These are phyloP conservation scores for Xylaria sp. DNA, from an alignment of 2,329 filamentous ascomycete species.

Conservation along the genomic window DNA sequence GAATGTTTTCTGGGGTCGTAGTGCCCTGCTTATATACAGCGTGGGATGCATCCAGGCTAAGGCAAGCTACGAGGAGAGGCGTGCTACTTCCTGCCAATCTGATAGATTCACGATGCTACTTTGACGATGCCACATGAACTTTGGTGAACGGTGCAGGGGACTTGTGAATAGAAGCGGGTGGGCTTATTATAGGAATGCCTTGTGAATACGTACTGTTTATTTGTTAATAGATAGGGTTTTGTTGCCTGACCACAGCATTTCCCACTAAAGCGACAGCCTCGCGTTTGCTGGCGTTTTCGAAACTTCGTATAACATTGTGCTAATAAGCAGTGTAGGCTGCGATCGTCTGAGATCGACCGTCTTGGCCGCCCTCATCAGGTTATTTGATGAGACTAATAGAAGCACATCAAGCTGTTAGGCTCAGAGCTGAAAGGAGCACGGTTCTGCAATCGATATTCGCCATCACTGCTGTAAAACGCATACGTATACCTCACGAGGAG, in stretches of 20 bases:
- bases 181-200: constrained; percentile 23
- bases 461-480: constrained; percentile 8
- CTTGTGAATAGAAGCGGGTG: constrained; percentile 16
- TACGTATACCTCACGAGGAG: constrained; percentile 16
- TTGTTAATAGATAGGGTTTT: neutral
- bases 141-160: constrained; percentile 28
- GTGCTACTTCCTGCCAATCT: constrained; percentile 22
- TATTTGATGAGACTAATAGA: constrained; percentile 3
- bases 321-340: constrained; percentile 5
- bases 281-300: constrained; percentile 18
- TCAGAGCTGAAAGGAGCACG: neutral
- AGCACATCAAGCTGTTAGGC: constrained; percentile 1
- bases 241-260: constrained; percentile 23
- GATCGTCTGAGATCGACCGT: constrained; percentile 25
- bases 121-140: constrained; percentile 28
- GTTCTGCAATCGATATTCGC: neutral
- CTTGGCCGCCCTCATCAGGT: constrained; percentile 5
- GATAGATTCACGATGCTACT: constrained; percentile 25
- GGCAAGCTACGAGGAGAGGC: constrained; percentile 25
- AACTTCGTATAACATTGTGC: constrained; percentile 6
- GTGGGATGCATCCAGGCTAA: constrained; percentile 32
- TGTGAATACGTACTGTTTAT: neutral
- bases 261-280: constrained; percentile 24
- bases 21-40: constrained; percentile 26
- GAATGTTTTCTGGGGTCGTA: constrained; percentile 16